Evolutionary conservation across 331 rosid species (phyloP), one percentile per base, ranked within the genome.

Genomic region (Dryas integrifolia): DNA sequence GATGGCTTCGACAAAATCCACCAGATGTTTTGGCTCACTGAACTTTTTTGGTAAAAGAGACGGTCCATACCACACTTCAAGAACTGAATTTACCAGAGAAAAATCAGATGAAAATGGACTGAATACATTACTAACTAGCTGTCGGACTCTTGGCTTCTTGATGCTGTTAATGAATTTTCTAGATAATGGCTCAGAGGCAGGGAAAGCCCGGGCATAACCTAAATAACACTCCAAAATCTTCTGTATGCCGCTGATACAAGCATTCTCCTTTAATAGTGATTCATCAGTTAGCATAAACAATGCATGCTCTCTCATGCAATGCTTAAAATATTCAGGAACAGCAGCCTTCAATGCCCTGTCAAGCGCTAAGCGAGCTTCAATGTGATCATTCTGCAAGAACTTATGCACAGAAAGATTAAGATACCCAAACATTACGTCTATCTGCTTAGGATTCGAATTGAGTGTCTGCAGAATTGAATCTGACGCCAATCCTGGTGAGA

Each of bases 1-100:
- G 80, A 88, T 79, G 56, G 82, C 82, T 86, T 94, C 98, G 24
- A 89, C 93, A 76, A 91, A 91, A 88, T 94, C 96, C 75, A 94
- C 97, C 88, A 91, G 59, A 74, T 77, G 57, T 79, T 83, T 89
- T 56, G 87, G 85, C 52, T 89, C 87, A 65, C 76, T 73, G 16
- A 67, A 74, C 66, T 85, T 77, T 57, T 82, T 72, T 39, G 93
- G 92, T 70, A 91, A 52, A 74, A 91, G 97, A 70, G 96, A 83
- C 18, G 91, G 86, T 81, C 89, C 97, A 76, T 66, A 85, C 96
- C 92, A 91, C 41, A 82, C 89, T 79, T 91, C 86, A 77, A 89
- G 96, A 72, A 83, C 79, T 76, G 79, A 58, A 80, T 91, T 91
- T 48, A 94, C 80, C 50, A 84, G 82, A 75, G 93, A 82, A 74